These are phyloP conservation scores for Calonectria crousiana DNA, from an alignment of 2,329 filamentous ascomycete genomes.

Conservation along the genomic window DNA sequence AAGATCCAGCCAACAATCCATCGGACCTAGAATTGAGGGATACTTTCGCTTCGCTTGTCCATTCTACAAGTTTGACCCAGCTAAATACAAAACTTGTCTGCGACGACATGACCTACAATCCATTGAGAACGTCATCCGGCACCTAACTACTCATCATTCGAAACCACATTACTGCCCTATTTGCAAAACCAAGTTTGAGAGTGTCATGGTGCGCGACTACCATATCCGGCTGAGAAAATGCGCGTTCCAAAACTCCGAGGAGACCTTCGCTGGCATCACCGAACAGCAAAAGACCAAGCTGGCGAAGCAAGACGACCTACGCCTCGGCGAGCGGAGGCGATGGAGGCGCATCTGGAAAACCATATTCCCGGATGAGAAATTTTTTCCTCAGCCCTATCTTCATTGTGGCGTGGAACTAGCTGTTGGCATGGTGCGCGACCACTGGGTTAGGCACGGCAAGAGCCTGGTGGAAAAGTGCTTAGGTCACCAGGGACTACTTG, in stretches of 20 bases:
- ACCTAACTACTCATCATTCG: background rate
- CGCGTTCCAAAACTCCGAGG: background rate
- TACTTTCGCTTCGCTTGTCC: slow-evolving; percentile 1
- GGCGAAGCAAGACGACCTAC: background rate
- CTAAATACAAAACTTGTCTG: background rate
- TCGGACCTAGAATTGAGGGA: background rate
- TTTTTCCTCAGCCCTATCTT: background rate
- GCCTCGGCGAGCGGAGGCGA: background rate
- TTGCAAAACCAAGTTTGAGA: background rate
- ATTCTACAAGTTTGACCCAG: background rate
- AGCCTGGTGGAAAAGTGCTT: background rate
- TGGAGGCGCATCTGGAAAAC: background rate
- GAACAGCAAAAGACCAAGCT: background rate
- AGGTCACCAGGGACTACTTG: background rate
- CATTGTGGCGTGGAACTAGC: background rate
- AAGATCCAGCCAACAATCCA: background rate
- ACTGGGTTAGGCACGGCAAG: background rate
- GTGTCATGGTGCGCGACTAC: background rate
- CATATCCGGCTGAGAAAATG: background rate
- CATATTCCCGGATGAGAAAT: background rate
- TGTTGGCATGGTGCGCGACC: background rate
- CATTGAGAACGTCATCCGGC: background rate
- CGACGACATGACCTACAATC: background rate
- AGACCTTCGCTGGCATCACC: background rate
- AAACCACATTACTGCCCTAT: background rate